Evolutionary conservation across 2,329 filamentous ascomycete genomes (phyloP), one percentile per base, ranked within the genome.

Genomic region (Sordariomycetes sp.): DNA sequence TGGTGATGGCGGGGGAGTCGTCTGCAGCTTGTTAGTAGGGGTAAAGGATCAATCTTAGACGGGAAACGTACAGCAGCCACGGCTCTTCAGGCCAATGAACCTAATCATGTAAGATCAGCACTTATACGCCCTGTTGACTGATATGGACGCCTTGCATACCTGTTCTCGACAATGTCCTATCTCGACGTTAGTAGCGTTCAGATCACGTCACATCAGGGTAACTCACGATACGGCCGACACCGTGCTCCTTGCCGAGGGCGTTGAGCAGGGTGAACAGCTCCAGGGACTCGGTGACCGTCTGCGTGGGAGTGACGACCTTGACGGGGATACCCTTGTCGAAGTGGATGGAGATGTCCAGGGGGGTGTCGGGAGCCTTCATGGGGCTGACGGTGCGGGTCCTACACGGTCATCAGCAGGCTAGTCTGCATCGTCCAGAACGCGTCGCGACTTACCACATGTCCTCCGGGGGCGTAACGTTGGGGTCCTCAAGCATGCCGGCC

Each of bases 271-370:
- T 72, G 73, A 89, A 89, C 57, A 88, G 72, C 64, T 86, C 80
- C 48, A 87, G 74, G 1, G 81, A 75, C 64, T 83, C 82, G 53
- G 84, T 86, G 61, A 78, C 75, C 34, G 73, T 76, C 72, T 84
- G 77, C 28, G 52, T 36, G 36, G 72, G 75, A n/a, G 74, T 72
- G 61, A 77, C 75, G 17, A 87, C 73, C 75, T 86, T 87, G 66
- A 79, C 72, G 32, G 84, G 84, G 32, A 87, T 70, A 66, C 85
- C 85, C 73, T 86, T 80, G 63, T 82, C 74, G 67, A 89, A 89
- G 68, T 77, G 72, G 57, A 89, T 66, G 50, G 80, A 81, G 71
- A 88, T 81, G 67, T 86, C 78, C 62, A 79, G 76, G 13, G 85
- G 82, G 64, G 77, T 70, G 63, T 87, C 76, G 53, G 85, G 84